phyloP scores from a whole-genome alignment of 2,329 filamentous ascomycete genomes.

The Bimuria novae-zelandiae region DNA sequence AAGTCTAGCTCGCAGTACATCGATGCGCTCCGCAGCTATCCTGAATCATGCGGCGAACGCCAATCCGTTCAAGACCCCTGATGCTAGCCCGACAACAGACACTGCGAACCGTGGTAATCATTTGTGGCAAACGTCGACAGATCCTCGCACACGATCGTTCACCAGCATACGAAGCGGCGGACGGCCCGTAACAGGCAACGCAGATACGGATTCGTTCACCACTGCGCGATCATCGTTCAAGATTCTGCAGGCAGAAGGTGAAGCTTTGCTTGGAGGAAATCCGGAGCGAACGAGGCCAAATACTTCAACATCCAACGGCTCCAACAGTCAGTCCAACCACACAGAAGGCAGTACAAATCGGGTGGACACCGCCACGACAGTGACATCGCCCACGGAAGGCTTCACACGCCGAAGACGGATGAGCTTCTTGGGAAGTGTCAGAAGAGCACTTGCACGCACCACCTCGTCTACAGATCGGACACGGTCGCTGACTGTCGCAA shows the following conservation, averaged over 20 bases:
- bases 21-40: slow-evolving; percentile 50
- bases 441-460: slow-evolving; percentile 40
- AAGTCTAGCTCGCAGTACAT: slow-evolving; percentile 51
- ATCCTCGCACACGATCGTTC: slow-evolving; percentile 33
- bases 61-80: slow-evolving; percentile 42
- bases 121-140: slow-evolving; percentile 24
- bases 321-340: slow-evolving; percentile 28
- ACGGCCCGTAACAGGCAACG: slow-evolving; percentile 28
- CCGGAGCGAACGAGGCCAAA: slow-evolving; percentile 37
- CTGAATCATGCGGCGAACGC: slow-evolving; percentile 32
- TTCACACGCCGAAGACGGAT: slow-evolving; percentile 31
- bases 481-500: slow-evolving; percentile 30
- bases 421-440: slow-evolving; percentile 46
- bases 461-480: slow-evolving; percentile 33
- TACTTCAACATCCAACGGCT: slow-evolving; percentile 36
- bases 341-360: slow-evolving; percentile 31
- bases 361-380: slow-evolving; percentile 29
- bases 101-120: slow-evolving; percentile 19
- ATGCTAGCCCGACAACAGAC: slow-evolving; percentile 37
- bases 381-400: slow-evolving; percentile 32
- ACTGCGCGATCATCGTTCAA: slow-evolving; percentile 57
- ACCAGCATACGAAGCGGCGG: slow-evolving; percentile 46
- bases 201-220: slow-evolving; percentile 56
- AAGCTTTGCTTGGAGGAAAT: slow-evolving; percentile 55
- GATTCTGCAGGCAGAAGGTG: slow-evolving; percentile 57